Conservation (phyloP, 768 basidiomycete species). For the Terana coerulea region DNA sequence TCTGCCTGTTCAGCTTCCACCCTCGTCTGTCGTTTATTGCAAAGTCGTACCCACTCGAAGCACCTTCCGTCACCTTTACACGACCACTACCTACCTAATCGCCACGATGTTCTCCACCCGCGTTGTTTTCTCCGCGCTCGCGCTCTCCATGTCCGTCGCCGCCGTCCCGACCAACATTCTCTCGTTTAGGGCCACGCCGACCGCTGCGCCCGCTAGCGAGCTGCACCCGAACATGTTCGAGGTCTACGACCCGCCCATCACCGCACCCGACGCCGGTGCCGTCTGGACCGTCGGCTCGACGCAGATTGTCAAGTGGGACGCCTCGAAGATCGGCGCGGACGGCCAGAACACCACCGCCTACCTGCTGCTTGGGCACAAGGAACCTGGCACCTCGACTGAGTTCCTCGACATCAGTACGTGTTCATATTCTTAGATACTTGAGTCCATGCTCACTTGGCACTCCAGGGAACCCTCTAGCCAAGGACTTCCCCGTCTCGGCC, state of each 20-base stretch:
- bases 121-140: conserved; percentile 5
- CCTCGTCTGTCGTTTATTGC: conserved; percentile 3
- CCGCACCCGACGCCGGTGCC: conserved; percentile 27
- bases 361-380: conserved; percentile 26
- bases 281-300: conserved; percentile 35
- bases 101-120: conserved; percentile 7
- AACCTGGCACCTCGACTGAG: conserved; percentile 25
- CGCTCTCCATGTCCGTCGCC: neutral
- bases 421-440: neutral
- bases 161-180: neutral
- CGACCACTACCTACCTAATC: neutral
- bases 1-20: neutral
- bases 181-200: conserved; percentile 7
- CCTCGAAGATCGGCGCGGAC: conserved; percentile 35
- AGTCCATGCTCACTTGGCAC: neutral
- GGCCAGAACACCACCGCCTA: conserved; percentile 33
- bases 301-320: conserved; percentile 44
- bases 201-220: conserved; percentile 26
- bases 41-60: neutral
- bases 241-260: conserved; percentile 41
- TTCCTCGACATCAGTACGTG: conserved; percentile 39
- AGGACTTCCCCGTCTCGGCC: conserved; percentile 34
- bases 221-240: conserved; percentile 27
- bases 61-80: neutral
- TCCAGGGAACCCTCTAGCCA: conserved; percentile 42